Evolutionary conservation across 345 rosid genomes (phyloP).

Genomic region (Salix exigua): DNA sequence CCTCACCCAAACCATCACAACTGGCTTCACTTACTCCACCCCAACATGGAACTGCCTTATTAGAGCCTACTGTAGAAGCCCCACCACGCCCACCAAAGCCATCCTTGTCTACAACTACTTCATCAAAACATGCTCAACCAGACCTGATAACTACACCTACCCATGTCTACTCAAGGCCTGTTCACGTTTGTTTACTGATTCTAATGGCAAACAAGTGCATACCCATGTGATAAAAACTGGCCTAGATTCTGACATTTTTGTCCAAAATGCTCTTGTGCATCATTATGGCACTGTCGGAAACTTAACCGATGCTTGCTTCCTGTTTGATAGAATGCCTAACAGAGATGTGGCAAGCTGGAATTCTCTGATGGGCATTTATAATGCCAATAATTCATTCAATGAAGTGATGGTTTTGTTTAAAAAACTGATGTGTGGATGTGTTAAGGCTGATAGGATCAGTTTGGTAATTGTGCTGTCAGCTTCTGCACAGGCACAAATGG

Average conservation of each 20-base stretch:
- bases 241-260: constrained; percentile 12
- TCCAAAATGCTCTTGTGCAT: constrained; percentile 19
- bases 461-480: constrained; percentile 21
- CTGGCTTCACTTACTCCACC: constrained; percentile 1
- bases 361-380: constrained; percentile 13
- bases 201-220: constrained; percentile 18
- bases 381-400: neutral
- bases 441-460: constrained; percentile 17
- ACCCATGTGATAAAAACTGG: constrained; percentile 15
- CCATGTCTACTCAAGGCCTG: constrained; percentile 23
- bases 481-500: constrained; percentile 7
- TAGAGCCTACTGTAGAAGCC: constrained; percentile 17
- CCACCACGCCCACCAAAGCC: constrained; percentile 22
- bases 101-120: constrained; percentile 16
- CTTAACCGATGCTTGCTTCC: neutral
- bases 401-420: constrained; percentile 20
- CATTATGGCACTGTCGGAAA: neutral
- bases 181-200: neutral
- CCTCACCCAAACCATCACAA: constrained; percentile 21
- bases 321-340: constrained; percentile 19
- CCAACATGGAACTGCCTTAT: constrained; percentile 24
- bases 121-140: neutral
- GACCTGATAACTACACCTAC: constrained; percentile 21
- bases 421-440: neutral
- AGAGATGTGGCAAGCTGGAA: constrained; percentile 29